Evolutionary conservation across 176 grass and related monocot species (phyloP), one percentile per base, ranked within the genome.

Genomic region (sorghum (Sorghum bicolor)): DNA sequence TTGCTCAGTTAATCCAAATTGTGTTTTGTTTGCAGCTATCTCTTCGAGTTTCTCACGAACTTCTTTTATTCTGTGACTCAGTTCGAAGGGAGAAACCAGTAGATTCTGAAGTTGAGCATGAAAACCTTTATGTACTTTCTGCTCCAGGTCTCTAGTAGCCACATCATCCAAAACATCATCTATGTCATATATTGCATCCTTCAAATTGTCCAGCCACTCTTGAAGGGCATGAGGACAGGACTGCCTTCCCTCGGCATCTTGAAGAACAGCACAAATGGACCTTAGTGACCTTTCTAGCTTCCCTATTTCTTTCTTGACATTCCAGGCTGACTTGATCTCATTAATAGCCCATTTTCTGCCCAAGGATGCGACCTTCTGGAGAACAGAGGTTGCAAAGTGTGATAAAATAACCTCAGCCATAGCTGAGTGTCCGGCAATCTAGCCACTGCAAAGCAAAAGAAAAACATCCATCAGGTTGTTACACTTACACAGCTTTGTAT

Each of bases 151-250:
- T 44, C 1, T n/a, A 4, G 76, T 78, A 15, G 37, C 38, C 20
- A 79, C 13, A 0, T 64, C 36, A 20, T 78, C 75, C 6, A 78
- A 13, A 29, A 63, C 55, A 78, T 78, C 75, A 28, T 77, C 75
- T 43, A 78, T 64, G 76, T 78, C 76, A 8, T 78, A 63, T 12
- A 77, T 20, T 16, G 9, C 55, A 39, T 77, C 76, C 28, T 22
- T 61, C 7, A 78, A 34, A 43, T 78, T 78, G 34, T 30, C 75
- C 24, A 78, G 3, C 57, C 75, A 78, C 36, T 78, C 55, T 20
- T 29, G 57, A 10, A 63, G 55, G 3, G 57, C 58, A 78, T 78
- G 3, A 19, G 76, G 64, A 64, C 37, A 45, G 1, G 76, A 65
- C 26, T 79, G 76, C 9, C n/a, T 79, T 9, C 26, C 0, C 60